Evolutionary conservation across 495 filamentous ascomycete genomes (phyloP), one percentile per base, ranked within the genome.

Genomic region (Lasiosphaeria miniovina): DNA sequence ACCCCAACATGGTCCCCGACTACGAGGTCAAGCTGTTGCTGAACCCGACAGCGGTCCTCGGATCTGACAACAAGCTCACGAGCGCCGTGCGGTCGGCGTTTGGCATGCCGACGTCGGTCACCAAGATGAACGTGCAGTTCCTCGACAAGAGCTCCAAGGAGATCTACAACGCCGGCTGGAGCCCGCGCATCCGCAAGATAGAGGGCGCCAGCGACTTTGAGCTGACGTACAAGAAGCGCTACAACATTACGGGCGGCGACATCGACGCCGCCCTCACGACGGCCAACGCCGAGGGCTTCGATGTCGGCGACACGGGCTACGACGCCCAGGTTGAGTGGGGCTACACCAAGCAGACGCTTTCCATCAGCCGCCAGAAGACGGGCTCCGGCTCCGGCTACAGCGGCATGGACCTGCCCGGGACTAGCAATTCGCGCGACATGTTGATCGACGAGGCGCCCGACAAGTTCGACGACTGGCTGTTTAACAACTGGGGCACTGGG

Each of bases 181-280:
- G 61, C 45, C 63, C 60, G 38, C 71, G 71, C 49, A 67, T 74
- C 58, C 69, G 71, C 60, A 71, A 70, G 32, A 65, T 57, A 4
- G 71, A 70, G 51, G 61, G 59, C 40, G 63, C 62, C 32, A 31
- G 34, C 35, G 62, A 58, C 17, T 68, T 68, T 24, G 71, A 74
- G 50, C 59, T 71, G 0, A 74, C 71, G 7, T 74, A 69, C 63
- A 73, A 71, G 62, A 67, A 64, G 56, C 65, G 70, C 31, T 68
- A 68, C 50, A 24, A 61, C 52, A 43, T 55, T 35, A 33, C n/a
- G 14, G n/a, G 43, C 43, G 12, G 35, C 41, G 54, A 68, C 41
- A 65, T 68, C 40, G 61, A 71, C 34, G 65, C 52, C 3, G 65
- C 69, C 8, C 57, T 71, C 11, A 56, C 43, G 5, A 51, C 54